These are phyloP conservation scores for Aleurites moluccanus DNA, from an alignment of 441 rosid species.

Conservation along the genomic window DNA sequence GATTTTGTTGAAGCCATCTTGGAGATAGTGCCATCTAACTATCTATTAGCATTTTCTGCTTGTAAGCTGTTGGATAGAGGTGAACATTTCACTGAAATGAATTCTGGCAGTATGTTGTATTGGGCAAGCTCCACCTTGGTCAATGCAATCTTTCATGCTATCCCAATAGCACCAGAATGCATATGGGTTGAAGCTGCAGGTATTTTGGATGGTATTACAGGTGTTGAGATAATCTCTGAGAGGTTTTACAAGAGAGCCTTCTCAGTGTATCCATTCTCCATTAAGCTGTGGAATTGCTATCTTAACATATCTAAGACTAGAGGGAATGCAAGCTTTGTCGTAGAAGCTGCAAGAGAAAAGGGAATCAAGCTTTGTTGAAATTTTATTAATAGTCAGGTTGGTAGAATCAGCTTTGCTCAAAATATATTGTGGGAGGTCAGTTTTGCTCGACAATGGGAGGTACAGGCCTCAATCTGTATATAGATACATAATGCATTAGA, in stretches of 20 bases:
- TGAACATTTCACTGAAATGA: constrained; percentile 19
- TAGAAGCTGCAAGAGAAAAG: constrained; percentile 59
- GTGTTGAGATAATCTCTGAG: constrained; percentile 40
- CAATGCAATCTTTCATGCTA: constrained; percentile 54
- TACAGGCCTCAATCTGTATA: constrained; percentile 6
- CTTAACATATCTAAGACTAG: constrained; percentile 28
- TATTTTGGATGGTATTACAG: constrained; percentile 41
- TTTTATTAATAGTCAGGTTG: constrained; percentile 15
- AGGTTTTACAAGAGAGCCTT: constrained; percentile 65
- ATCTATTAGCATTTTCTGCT: constrained; percentile 60
- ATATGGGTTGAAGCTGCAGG: constrained; percentile 76
- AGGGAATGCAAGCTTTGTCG: constrained; percentile 33
- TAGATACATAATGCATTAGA: not conserved
- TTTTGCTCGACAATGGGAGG: constrained; percentile 13
- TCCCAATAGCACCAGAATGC: constrained; percentile 82
- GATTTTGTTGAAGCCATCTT: constrained; percentile 78
- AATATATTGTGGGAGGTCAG: constrained; percentile 6
- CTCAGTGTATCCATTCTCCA: constrained; percentile 69
- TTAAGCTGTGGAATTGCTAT: constrained; percentile 60
- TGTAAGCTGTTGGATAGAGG: constrained; percentile 47
- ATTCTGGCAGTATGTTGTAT: constrained; percentile 50
- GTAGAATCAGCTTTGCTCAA: constrained; percentile 21
- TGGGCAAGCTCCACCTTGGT: constrained; percentile 72
- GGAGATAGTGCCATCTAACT: constrained; percentile 68
- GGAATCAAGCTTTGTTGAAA: constrained; percentile 51